Percentiles rank a stretch among this genome's conserved stretches.
These are phyloP conservation scores for Fusarium siculi DNA, from an alignment of 2,329 filamentous ascomycete species.

Conservation along the genomic window DNA sequence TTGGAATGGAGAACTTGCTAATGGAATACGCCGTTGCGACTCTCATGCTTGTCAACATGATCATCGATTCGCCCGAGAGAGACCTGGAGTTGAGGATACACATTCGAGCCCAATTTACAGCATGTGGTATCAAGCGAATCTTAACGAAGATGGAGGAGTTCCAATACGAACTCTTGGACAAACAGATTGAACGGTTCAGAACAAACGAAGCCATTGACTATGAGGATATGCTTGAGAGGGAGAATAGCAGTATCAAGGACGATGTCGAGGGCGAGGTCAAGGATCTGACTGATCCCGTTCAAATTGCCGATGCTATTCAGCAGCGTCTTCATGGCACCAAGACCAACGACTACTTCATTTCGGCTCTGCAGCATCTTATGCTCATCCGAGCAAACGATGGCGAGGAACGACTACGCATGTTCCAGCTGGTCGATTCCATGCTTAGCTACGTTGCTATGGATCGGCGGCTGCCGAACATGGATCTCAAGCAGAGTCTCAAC, in stretches of 20 bases:
- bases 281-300: slow-evolving; percentile 90
- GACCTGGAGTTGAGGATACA: slow-evolving; percentile 93
- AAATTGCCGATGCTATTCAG: slow-evolving; percentile 95
- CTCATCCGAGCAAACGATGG: slow-evolving; percentile 91
- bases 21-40: slow-evolving; percentile 99
- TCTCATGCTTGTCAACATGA: slow-evolving; percentile 94
- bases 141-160: slow-evolving; percentile 97
- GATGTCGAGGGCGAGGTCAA: slow-evolving; percentile 85
- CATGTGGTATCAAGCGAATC: slow-evolving; percentile 93
- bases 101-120: slow-evolving; percentile 94
- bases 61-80: slow-evolving; percentile 88
- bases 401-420: slow-evolving; percentile 93
- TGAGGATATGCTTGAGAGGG: slow-evolving; percentile 93
- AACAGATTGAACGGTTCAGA: slow-evolving; percentile 93
- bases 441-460: slow-evolving; percentile 99
- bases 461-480: slow-evolving; percentile 92
- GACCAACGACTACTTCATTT: slow-evolving; percentile 95
- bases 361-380: slow-evolving; percentile 92
- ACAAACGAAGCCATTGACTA: slow-evolving; percentile 98
- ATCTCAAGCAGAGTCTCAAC: slow-evolving; percentile 96
- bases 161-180: slow-evolving; percentile 98
- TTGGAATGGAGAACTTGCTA: slow-evolving; percentile 97
- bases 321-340: slow-evolving; percentile 83
- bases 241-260: slow-evolving; percentile 91
- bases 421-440: slow-evolving; percentile 98